These are phyloP conservation scores for Pleurozium schreberi DNA, from an alignment of 225 moss, liverwort and hornwort genomes.

Conservation along the genomic window DNA sequence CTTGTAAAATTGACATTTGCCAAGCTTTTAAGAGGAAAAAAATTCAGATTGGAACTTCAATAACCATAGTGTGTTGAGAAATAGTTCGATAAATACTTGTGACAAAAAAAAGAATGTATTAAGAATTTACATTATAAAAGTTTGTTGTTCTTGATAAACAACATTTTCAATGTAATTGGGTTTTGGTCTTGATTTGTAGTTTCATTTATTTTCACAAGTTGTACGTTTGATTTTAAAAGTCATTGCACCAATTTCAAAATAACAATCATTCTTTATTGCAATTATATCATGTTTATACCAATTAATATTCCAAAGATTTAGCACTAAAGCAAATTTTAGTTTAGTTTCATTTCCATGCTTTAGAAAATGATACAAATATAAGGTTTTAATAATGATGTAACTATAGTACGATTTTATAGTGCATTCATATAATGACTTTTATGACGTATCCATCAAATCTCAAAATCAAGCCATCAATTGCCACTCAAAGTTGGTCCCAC, in stretches of 20 bases:
- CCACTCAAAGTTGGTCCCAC: too few relatives aligned
- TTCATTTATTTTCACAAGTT: neutral
- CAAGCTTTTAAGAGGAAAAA: neutral
- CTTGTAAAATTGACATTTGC: neutral
- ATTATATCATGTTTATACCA: neutral
- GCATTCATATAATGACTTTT: neutral
- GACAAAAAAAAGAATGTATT: neutral
- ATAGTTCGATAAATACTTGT: neutral
- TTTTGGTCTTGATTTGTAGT: neutral
- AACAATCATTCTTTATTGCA: neutral
- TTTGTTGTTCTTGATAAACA: neutral
- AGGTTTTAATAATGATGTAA: neutral
- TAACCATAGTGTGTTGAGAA: too few relatives aligned
- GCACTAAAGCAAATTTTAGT: fast-evolving
- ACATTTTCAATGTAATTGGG: neutral
- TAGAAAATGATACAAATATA: neutral
- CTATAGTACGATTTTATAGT: neutral
- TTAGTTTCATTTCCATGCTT: neutral
- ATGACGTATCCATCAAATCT: neutral
- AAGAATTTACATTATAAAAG: neutral
- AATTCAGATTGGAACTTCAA: too few relatives aligned
- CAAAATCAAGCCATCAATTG: too few relatives aligned
- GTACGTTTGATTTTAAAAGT: neutral
- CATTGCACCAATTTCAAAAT: neutral
- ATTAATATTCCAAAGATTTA: neutral